Conservation (phyloP, 495 filamentous ascomycete genomes). For the Poronia punctata region DNA sequence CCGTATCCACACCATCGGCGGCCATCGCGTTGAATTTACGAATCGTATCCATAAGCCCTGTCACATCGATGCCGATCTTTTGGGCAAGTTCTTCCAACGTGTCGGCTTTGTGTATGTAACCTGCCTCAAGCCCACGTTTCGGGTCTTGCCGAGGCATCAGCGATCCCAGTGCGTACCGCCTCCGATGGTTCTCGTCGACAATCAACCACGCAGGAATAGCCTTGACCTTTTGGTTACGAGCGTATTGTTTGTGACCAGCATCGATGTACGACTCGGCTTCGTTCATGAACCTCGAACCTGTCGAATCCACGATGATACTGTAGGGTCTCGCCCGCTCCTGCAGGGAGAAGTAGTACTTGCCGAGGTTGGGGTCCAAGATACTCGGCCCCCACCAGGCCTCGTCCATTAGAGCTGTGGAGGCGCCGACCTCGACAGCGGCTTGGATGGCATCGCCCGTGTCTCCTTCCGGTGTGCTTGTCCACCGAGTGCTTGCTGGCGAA, state of each 20-base stretch:
- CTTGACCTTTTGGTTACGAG: constrained; percentile 5
- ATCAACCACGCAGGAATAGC: constrained; percentile 17
- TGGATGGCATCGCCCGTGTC: constrained; percentile 2
- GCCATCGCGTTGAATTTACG: constrained; percentile 20
- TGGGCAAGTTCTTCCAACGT: constrained; percentile 34
- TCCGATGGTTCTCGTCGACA: constrained; percentile 15
- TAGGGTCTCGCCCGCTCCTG: constrained; percentile 17
- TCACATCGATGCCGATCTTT: constrained; percentile 20
- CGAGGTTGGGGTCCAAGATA: not conserved
- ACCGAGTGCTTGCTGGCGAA: not conserved
- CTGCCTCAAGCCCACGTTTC: not conserved
- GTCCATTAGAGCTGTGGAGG: constrained; percentile 5
- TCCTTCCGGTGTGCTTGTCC: not conserved
- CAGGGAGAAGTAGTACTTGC: not conserved
- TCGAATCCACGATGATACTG: constrained; percentile 21
- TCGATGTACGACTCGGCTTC: constrained; percentile 17
- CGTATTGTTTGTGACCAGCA: constrained; percentile 1
- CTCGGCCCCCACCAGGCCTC: not conserved
- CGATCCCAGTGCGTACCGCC: constrained; percentile 8
- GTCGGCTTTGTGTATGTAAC: constrained; percentile 26
- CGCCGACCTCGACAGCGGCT: not conserved
- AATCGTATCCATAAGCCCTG: constrained; percentile 11
- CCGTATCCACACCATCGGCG: constrained; percentile 13
- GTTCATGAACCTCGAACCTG: constrained; percentile 21
- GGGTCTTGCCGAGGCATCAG: constrained; percentile 8